phyloP scores from a whole-genome alignment of 352 stramenopile genomes.

The Phytophthora quininea region DNA sequence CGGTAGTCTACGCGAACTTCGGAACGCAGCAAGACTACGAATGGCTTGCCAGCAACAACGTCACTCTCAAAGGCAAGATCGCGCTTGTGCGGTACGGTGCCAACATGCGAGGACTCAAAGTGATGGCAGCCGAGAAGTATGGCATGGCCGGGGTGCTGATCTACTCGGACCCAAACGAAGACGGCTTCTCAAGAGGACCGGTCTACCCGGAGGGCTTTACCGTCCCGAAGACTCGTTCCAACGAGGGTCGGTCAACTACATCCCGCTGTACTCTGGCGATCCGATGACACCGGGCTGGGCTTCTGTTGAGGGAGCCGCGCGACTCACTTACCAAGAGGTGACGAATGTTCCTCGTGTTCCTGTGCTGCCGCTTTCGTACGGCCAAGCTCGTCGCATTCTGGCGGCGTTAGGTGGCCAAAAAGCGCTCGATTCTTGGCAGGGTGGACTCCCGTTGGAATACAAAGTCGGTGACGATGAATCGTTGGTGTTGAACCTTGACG shows the following conservation, averaged over 20 bases:
- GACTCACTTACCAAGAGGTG: conserved; percentile 39
- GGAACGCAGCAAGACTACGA: conserved; percentile 75
- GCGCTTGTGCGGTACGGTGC: conserved; percentile 77
- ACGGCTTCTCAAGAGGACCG: conserved; percentile 66
- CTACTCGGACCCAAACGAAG: conserved; percentile 87
- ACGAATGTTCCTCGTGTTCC: conserved; percentile 63
- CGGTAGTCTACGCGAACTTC: conserved; percentile 88
- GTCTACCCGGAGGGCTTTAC: conserved; percentile 84
- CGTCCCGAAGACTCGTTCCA: conserved; percentile 75
- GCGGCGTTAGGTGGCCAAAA: conserved; percentile 48
- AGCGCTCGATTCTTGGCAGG: conserved; percentile 54
- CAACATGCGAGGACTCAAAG: conserved; percentile 64
- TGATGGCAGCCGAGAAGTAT: conserved; percentile 72
- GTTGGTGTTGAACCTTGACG: conserved; percentile 41
- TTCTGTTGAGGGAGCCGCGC: conserved; percentile 39
- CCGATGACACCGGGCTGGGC: conserved; percentile 53
- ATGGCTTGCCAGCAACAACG: conserved; percentile 52
- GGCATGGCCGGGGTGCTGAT: conserved; percentile 79
- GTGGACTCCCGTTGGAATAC: conserved; percentile 60
- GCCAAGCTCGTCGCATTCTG: conserved; percentile 66
- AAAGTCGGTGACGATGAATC: conserved; percentile 51
- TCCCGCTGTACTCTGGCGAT: conserved; percentile 64
- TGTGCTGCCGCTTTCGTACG: conserved; percentile 66
- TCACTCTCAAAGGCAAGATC: conserved; percentile 71
- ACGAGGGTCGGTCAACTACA: conserved; percentile 79